Percentiles rank a stretch among this genome's conserved stretches.
These are phyloP conservation scores for Betula pendula DNA, from an alignment of 306 rosid species.

Conservation along the genomic window DNA sequence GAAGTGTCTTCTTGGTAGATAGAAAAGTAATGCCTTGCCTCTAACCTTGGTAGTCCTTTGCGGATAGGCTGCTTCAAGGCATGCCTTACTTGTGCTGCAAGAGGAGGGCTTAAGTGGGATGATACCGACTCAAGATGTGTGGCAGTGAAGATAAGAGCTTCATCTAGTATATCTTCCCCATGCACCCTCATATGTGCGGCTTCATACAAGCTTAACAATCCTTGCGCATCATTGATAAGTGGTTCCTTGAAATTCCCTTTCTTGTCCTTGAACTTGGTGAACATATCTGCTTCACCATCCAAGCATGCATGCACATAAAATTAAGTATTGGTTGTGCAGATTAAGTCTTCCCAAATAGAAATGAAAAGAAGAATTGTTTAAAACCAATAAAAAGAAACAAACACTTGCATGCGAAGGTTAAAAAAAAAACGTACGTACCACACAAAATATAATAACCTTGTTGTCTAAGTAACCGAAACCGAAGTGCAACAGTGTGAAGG, in stretches of 20 bases:
- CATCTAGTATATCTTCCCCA: conserved; percentile 10
- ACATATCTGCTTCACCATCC: neutral
- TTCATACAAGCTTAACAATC: conserved; percentile 11
- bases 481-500: too few relatives aligned
- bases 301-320: neutral
- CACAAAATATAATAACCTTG: too few relatives aligned
- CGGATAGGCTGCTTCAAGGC: conserved; percentile 20
- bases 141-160: conserved; percentile 17
- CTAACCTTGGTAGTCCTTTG: conserved; percentile 9
- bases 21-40: conserved; percentile 14
- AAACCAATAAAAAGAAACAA: too few relatives aligned
- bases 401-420: too few relatives aligned
- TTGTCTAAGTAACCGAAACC: too few relatives aligned
- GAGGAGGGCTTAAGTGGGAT: conserved; percentile 2
- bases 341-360: too few relatives aligned
- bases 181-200: neutral
- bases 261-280: neutral
- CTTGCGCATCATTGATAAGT: neutral
- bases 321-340: too few relatives aligned
- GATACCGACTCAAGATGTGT: neutral
- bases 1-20: conserved; percentile 16
- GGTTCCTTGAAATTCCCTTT: neutral
- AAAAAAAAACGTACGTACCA: too few relatives aligned
- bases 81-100: neutral
- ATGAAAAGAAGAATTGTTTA: too few relatives aligned